Percentiles rank a stretch among this genome's conserved stretches.
Conservation (phyloP, 2,329 filamentous ascomycete species). For the Pseudogymnoascus sp. region DNA sequence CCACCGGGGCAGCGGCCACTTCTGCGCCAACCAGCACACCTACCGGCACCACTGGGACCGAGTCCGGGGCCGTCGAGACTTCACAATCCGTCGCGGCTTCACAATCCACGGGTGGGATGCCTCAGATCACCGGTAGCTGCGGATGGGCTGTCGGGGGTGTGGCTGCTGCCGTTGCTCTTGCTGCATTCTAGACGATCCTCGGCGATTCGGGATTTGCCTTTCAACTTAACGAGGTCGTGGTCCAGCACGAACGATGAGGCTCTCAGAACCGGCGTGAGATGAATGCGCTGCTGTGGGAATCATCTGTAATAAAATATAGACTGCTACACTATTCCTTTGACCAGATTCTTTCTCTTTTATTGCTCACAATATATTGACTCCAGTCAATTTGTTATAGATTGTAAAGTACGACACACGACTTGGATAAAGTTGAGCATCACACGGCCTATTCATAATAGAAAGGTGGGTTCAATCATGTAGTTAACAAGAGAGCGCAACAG, state of each 20-base stretch:
- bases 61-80: neutral
- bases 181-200: neutral
- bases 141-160: constrained; percentile 4
- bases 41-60: neutral
- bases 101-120: constrained; percentile 5
- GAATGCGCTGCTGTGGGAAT: neutral
- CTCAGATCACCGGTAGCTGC: neutral
- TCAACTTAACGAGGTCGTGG: neutral
- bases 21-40: constrained; percentile 4
- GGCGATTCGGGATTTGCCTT: neutral
- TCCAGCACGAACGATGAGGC: neutral
- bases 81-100: neutral
- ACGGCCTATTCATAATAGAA: neutral
- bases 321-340: neutral
- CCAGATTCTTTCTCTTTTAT: neutral
- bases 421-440: neutral
- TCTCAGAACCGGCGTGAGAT: neutral
- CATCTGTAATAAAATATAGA: neutral
- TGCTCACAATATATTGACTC: neutral
- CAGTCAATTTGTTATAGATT: neutral
- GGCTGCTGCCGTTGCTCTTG: constrained; percentile 3
- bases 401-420: neutral
- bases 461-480: neutral
- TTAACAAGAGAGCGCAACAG: neutral
- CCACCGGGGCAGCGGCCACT: neutral